Evolutionary conservation across 108 stramenopile species (phyloP), one percentile per base, ranked within the genome.

Genomic region (Nannochloropsis salina): DNA sequence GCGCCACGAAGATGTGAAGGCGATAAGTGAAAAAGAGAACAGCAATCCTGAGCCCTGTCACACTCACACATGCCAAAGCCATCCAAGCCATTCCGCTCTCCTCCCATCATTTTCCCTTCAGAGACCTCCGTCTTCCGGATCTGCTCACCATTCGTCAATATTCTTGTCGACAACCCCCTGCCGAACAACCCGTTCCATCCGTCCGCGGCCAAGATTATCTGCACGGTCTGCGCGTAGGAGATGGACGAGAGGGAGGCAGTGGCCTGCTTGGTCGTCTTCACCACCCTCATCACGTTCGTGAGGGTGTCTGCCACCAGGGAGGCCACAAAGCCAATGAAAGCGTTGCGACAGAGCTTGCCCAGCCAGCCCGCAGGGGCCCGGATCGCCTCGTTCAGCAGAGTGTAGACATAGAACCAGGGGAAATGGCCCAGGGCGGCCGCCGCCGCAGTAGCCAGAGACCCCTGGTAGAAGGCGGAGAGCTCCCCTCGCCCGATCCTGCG

Each of bases 351-450:
- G 6, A 92, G 84, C 81, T 83, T 86, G 44, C 10, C 41, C 31
- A 9, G 31, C 45, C 20, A n/a, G 11, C 40, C 40, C 81, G 31
- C 40, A 4, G 81, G 81, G 40, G 9, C 22, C 40, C 40, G 40
- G 22, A 96, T 84, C 12, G 86, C 47, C 41, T 90, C 92, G 84
- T 95, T 92, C 74, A 96, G 84, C 79, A 81, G 92, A 83, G 95
- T 95, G 86, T 94, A 95, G 0, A 94, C 95, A 44, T 93, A 83
- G 84, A 94, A 96, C 88, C 88, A 89, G 80, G 93, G 92, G 90
- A 93, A 94, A 82, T 95, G 94, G 10, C 95, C 94, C 8, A 88
- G 93, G 5, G 93, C 92, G 5, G 96, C 95, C 1, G 95, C 95
- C 20, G 95, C 93, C 1, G 94, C 95, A 44, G 90, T 85, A 10